Conservation (phyloP, 257 asterid species). For the Nicotiana otophora region DNA sequence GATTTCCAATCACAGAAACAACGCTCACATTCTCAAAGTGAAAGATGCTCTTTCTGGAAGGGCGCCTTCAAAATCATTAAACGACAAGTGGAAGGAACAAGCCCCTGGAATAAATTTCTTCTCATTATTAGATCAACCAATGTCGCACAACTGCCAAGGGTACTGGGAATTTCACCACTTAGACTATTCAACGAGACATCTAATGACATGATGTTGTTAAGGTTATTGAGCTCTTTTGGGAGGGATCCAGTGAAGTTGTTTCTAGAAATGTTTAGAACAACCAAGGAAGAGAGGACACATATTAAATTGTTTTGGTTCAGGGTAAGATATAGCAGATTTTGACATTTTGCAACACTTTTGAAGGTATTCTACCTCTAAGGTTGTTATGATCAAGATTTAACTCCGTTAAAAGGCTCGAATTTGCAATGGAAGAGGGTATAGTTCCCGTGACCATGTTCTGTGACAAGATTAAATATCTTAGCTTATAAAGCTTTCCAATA, state of each 20-base stretch:
- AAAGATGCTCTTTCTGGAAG: slow-evolving; percentile 12
- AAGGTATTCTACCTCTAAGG: slow-evolving; percentile 11
- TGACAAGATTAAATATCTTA: not conserved
- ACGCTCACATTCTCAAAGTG: slow-evolving; percentile 5
- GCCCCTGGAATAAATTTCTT: slow-evolving; percentile 7
- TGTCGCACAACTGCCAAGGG: slow-evolving; percentile 15
- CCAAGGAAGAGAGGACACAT: not conserved
- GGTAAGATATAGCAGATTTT: not conserved
- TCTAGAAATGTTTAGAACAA: slow-evolving; percentile 1
- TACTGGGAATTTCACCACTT: slow-evolving; percentile 10
- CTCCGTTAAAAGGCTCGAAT: not conserved
- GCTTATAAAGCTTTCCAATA: slow-evolving; percentile 13
- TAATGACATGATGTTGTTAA: not conserved
- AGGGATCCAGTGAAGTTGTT: slow-evolving; percentile 15
- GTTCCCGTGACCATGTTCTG: not conserved
- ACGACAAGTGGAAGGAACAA: slow-evolving; percentile 20
- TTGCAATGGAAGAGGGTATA: slow-evolving; percentile 13
- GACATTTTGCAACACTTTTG: slow-evolving; percentile 5
- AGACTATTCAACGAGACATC: slow-evolving; percentile 15
- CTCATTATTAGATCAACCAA: slow-evolving; percentile 4
- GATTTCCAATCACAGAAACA: slow-evolving; percentile 6
- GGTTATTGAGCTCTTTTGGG: slow-evolving; percentile 11
- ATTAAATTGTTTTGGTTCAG: slow-evolving; percentile 12
- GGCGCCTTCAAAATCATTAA: slow-evolving; percentile 21
- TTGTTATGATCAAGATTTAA: slow-evolving; percentile 8